A percentile compares a stretch with the other conserved stretches of the same genome.
Conservation (phyloP, 306 rosid species). For the Quercus robur region DNA sequence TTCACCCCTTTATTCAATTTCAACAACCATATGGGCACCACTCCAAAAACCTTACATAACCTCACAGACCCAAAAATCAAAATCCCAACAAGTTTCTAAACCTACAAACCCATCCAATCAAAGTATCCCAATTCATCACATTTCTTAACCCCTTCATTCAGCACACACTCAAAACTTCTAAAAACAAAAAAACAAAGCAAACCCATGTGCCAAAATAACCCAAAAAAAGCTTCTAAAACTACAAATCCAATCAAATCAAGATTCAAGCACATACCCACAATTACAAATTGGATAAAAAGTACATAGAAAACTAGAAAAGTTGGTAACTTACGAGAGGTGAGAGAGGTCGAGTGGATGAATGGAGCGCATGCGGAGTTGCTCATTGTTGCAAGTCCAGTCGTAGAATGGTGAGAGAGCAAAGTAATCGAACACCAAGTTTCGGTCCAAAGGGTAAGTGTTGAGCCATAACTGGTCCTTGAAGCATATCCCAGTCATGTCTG, state of each 20-base stretch:
- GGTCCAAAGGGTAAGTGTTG: conserved; percentile 81
- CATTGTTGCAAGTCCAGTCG: conserved; percentile 89
- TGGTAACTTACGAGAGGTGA: conserved; percentile 54
- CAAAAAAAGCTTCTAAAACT: no score
- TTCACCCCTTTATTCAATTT: no score
- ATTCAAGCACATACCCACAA: neutral
- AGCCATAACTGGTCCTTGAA: conserved; percentile 94
- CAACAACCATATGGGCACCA: no score
- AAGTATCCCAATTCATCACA: no score
- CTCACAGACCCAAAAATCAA: no score
- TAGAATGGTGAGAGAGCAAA: conserved; percentile 92
- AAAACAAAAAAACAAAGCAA: no score
- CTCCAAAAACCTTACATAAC: no score
- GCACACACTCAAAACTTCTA: no score
- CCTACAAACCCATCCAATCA: no score
- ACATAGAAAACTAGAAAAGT: neutral
- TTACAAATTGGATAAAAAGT: neutral
- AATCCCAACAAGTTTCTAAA: no score
- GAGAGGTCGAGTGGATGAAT: conserved; percentile 83
- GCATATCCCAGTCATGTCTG: conserved; percentile 97
- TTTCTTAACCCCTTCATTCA: no score
- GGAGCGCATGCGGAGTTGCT: conserved; percentile 86
- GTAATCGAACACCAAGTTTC: conserved; percentile 89
- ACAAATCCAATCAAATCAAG: neutral
- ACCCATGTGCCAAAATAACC: no score